Percentiles rank a stretch among this genome's conserved stretches.
Conservation (phyloP, 305 asterid genomes). For the Fraxinus velutina region DNA sequence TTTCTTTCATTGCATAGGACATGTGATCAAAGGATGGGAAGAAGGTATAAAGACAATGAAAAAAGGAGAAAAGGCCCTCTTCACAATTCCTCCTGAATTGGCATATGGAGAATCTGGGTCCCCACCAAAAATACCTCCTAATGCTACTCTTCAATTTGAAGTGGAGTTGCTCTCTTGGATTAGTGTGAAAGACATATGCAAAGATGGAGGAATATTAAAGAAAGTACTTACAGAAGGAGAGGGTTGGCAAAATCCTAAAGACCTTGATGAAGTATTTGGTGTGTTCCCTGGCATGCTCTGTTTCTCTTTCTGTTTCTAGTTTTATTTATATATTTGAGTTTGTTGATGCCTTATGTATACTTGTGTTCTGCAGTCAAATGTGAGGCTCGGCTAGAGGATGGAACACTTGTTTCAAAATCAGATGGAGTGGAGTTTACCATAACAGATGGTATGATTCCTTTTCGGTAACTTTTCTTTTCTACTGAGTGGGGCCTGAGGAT, state of each 20-base stretch:
- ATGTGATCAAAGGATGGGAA: conserved; percentile 95
- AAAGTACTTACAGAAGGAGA: conserved; percentile 72
- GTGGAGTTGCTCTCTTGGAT: conserved; percentile 85
- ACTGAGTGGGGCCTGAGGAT: not conserved
- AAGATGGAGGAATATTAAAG: conserved; percentile 90
- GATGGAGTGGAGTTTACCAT: conserved; percentile 72
- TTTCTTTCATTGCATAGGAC: conserved; percentile 43
- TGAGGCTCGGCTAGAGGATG: conserved; percentile 71
- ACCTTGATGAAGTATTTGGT: conserved; percentile 78
- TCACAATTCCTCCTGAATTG: conserved; percentile 78
- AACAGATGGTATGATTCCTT: conserved; percentile 44
- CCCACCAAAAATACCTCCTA: conserved; percentile 91
- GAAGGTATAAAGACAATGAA: conserved; percentile 87
- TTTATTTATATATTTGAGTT: not conserved
- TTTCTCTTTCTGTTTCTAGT: not conserved
- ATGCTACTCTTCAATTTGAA: conserved; percentile 81
- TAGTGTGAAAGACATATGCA: conserved; percentile 89
- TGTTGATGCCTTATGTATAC: not conserved
- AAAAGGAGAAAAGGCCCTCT: conserved; percentile 83
- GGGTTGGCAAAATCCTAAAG: conserved; percentile 91
- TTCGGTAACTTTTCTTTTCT: not conserved
- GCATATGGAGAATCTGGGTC: conserved; percentile 91
- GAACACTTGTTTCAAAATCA: conserved; percentile 56
- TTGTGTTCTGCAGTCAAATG: conserved; percentile 53
- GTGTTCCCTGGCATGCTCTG: conserved; percentile 6